These are phyloP conservation scores for Xylaria sp. DNA, from an alignment of 2,329 filamentous ascomycete species.

Conservation along the genomic window DNA sequence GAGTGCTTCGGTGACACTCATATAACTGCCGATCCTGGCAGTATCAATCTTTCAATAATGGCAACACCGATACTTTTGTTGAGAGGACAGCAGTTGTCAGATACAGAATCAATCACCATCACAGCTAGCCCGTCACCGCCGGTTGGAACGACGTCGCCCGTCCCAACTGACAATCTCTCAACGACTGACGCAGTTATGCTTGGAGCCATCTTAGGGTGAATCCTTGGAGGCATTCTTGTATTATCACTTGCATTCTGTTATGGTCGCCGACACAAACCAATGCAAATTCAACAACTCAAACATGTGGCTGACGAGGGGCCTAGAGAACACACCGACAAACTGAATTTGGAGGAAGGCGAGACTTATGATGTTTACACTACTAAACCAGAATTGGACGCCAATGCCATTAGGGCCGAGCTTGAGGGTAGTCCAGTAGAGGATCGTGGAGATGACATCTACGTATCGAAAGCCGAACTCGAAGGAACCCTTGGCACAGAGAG, in stretches of 20 bases:
- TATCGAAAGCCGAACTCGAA: slow-evolving; percentile 16
- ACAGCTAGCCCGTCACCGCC: no score
- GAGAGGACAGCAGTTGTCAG: no score
- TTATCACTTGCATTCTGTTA: neutral
- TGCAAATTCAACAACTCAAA: no score
- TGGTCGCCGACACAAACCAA: no score
- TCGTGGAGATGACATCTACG: neutral
- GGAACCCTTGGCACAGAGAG: slow-evolving; percentile 5
- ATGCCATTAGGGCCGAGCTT: neutral
- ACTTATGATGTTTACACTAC: slow-evolving; percentile 2
- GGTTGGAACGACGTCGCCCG: no score
- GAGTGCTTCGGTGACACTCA: neutral
- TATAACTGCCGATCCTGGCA: no score
- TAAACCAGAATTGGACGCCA: slow-evolving; percentile 11
- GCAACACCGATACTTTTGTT: neutral
- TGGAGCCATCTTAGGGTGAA: neutral
- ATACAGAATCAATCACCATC: no score
- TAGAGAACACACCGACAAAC: neutral
- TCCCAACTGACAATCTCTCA: no score
- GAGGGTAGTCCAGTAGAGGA: neutral
- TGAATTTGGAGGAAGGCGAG: slow-evolving; percentile 14
- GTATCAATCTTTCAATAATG: neutral
- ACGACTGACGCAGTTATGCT: neutral
- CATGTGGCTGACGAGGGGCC: no score
- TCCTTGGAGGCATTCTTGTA: neutral